phyloP scores from a whole-genome alignment of 208 protist genomes.

The Trypanosoma lewisi region DNA sequence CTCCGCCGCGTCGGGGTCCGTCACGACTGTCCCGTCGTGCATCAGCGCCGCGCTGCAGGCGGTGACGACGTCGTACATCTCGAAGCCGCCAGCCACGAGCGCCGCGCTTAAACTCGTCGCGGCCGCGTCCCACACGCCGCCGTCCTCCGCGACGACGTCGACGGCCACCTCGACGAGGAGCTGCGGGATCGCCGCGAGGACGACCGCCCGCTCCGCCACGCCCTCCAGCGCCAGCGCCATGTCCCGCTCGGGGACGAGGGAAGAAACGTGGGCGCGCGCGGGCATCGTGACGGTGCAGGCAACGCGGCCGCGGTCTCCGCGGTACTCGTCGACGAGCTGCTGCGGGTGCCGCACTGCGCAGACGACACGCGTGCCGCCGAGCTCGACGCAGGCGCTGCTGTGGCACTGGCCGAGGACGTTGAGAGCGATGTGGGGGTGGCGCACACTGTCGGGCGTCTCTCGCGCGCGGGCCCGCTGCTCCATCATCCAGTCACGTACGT shows the following conservation, averaged over 20 bases:
- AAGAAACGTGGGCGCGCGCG: no score
- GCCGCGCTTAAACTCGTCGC: conserved; percentile 59
- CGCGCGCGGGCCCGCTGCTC: conserved; percentile 32
- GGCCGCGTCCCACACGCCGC: conserved; percentile 68
- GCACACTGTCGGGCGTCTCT: conserved; percentile 36
- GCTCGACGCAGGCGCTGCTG: conserved; percentile 78
- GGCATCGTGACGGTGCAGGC: conserved; percentile 55
- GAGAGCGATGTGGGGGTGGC: conserved; percentile 64
- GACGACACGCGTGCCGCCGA: conserved; percentile 77
- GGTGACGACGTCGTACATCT: conserved; percentile 69
- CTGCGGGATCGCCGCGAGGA: conserved; percentile 74
- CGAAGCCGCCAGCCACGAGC: conserved; percentile 58
- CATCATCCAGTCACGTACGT: no score
- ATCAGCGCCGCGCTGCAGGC: conserved; percentile 64
- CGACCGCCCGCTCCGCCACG: conserved; percentile 73
- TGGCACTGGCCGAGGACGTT: conserved; percentile 73
- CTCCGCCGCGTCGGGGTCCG: conserved; percentile 53
- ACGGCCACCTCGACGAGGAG: conserved; percentile 73
- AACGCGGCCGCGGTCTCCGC: conserved; percentile 68
- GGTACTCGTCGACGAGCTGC: conserved; percentile 85
- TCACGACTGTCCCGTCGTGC: conserved; percentile 49
- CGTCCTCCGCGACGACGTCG: conserved; percentile 73
- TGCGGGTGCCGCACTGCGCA: conserved; percentile 79
- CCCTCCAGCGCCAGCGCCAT: conserved; percentile 76
- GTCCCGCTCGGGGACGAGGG: conserved; percentile 39